A percentile compares a stretch with the other conserved stretches of the same genome.
phyloP scores from a whole-genome alignment of 352 stramenopile species.

The Globisporangium emineosum region DNA sequence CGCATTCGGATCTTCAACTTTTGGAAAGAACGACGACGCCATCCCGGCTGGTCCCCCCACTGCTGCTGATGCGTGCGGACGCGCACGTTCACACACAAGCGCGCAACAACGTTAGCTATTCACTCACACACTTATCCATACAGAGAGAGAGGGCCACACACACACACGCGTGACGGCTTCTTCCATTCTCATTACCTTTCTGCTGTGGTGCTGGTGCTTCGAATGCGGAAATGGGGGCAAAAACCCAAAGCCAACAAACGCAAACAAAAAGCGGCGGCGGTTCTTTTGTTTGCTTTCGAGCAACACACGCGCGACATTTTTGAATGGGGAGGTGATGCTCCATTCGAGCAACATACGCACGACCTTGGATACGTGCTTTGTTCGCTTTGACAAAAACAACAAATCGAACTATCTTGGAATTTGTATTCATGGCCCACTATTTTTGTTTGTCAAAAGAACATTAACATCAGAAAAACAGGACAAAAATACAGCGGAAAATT shows the following conservation, averaged over 20 bases:
- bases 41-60: neutral
- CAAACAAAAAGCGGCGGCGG: neutral
- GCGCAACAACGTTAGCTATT: neutral
- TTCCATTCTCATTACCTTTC: neutral
- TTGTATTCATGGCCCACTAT: too few relatives aligned
- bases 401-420: too few relatives aligned
- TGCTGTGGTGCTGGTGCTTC: neutral
- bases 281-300: neutral
- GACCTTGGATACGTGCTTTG: neutral
- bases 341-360: neutral
- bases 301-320: neutral
- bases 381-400: neutral
- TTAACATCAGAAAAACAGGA: too few relatives aligned
- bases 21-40: slow-evolving; percentile 18
- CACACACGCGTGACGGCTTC: neutral
- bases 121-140: neutral
- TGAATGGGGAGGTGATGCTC: neutral
- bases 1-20: slow-evolving; percentile 15
- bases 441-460: too few relatives aligned
- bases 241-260: too few relatives aligned
- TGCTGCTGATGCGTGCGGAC: neutral
- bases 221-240: slow-evolving; percentile 5
- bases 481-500: too few relatives aligned
- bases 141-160: neutral
- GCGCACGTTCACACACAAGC: neutral